These are phyloP conservation scores for Myochromella boudieri DNA, from an alignment of 768 basidiomycete genomes.

Conservation along the genomic window DNA sequence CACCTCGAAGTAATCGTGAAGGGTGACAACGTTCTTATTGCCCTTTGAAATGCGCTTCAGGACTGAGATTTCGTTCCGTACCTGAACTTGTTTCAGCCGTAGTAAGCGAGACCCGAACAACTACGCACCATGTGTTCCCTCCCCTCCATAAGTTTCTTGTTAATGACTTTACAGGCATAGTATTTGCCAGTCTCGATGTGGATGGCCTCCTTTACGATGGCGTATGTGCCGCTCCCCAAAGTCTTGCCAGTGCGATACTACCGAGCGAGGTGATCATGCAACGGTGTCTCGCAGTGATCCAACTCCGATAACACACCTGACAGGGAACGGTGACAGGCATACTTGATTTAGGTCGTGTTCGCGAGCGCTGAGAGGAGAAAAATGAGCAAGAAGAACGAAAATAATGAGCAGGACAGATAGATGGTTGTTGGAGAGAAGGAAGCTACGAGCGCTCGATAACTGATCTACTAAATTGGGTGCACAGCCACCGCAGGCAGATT, in stretches of 20 bases:
- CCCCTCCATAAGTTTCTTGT: slow-evolving; percentile 98
- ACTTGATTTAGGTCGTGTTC: slow-evolving; percentile 5
- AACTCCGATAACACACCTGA: slow-evolving; percentile 37
- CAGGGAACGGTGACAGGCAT: slow-evolving; percentile 47
- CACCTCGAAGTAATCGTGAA: slow-evolving; percentile 96
- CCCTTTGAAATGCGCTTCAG: slow-evolving; percentile 92
- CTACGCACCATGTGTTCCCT: slow-evolving; percentile 90
- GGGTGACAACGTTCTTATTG: slow-evolving; percentile 86
- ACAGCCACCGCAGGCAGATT: slow-evolving; percentile 18
- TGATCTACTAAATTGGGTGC: slow-evolving; percentile 8
- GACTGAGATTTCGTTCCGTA: slow-evolving; percentile 95
- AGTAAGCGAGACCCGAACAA: slow-evolving; percentile 7
- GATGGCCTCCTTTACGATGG: slow-evolving; percentile 93
- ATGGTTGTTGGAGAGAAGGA: neutral
- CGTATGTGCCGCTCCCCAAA: slow-evolving; percentile 90
- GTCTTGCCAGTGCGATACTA: slow-evolving; percentile 89
- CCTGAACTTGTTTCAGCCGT: slow-evolving; percentile 42
- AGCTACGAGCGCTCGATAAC: slow-evolving; percentile 9
- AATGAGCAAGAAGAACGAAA: neutral
- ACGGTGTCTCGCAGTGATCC: slow-evolving; percentile 9
- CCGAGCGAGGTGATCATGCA: slow-evolving; percentile 3
- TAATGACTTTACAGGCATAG: slow-evolving; percentile 99
- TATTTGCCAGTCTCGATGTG: slow-evolving; percentile 90
- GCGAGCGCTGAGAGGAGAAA: too few species aligned
- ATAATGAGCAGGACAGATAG: neutral